Evolutionary conservation across 176 grass and related monocot genomes (phyloP), one percentile per base, ranked within the genome.

Genomic region (Typha latifolia): DNA sequence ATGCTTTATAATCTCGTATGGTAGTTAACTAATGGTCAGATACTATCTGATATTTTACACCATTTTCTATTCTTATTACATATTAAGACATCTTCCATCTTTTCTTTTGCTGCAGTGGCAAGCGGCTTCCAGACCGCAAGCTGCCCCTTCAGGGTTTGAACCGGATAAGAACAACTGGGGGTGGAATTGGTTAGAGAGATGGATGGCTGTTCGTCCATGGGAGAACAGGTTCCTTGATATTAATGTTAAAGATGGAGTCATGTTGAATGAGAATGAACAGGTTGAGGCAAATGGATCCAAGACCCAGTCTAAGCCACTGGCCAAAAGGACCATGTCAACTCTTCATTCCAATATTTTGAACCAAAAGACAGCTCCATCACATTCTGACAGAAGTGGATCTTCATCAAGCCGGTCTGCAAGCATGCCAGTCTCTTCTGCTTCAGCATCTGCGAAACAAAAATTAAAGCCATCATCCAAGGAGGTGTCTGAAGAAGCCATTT

Each of bases 161-260:
- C 80, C 81, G 59, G 85, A 97, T 70, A 92, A 87, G 66, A 84
- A 82, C 67, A 92, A 68, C 67, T 87, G 89, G 94, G 89, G 89
- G 62, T 97, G 89, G 94, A 97, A 90, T 69, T 97, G 94, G 94
- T 76, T 97, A 53, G 94, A 97, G 76, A 84, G 94, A 79, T 97
- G 94, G 94, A 97, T 97, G 93, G 81, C 83, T 16, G 81, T 97
- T 59, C 85, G 83, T 59, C 83, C 93, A 4, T 97, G 93, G 93
- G 93, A 97, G 69, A 97, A 87, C 63, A 77, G 88, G n/a, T 92
- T 92, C 56, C 83, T 97, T 51, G 93, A 85, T 23, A 71, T 78
- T 49, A 87, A 77, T 66, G 15, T 81, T 48, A 70, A 87, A 64
- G 83, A 92, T 61, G 93, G 80, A 49, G 63, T 79, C 27, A 19